These are phyloP conservation scores for Arctostaphylos glauca DNA, from an alignment of 148 eudicot species.

Conservation along the genomic window DNA sequence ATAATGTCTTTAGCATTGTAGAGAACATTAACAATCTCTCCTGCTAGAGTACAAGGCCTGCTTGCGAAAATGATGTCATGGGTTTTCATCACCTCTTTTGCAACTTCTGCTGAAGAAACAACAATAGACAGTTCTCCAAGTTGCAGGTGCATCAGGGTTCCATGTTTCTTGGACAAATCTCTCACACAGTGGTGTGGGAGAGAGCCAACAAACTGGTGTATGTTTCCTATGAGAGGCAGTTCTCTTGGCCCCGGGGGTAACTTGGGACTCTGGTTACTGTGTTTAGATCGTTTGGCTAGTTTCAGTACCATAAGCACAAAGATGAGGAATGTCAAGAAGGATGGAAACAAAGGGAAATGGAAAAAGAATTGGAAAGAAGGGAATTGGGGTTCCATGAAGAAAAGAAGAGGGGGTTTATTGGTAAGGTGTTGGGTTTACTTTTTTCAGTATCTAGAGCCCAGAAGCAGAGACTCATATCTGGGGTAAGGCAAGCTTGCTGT, in stretches of 20 bases:
- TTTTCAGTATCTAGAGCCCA: background rate
- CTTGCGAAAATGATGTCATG: background rate
- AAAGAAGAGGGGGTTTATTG: too few relatives aligned
- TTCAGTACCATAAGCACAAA: background rate
- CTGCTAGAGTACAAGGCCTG: background rate
- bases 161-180: slow-evolving; percentile 23
- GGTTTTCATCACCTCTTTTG: too few relatives aligned
- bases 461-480: too few relatives aligned
- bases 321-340: background rate
- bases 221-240: slow-evolving; percentile 21
- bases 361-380: too few relatives aligned
- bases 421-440: too few relatives aligned
- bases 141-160: slow-evolving; percentile 31
- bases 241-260: slow-evolving; percentile 30
- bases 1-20: slow-evolving; percentile 11
- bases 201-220: slow-evolving; percentile 26
- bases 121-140: slow-evolving; percentile 12
- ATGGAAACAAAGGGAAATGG: background rate
- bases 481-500: too few relatives aligned
- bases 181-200: slow-evolving; percentile 21
- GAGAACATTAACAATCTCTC: background rate
- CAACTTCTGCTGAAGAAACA: background rate
- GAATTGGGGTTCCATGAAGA: too few relatives aligned
- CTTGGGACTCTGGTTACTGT: background rate
- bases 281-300: background rate